These are phyloP conservation scores for Marasmius sp. DNA, from an alignment of 1,284 basidiomycete genomes.

Conservation along the genomic window DNA sequence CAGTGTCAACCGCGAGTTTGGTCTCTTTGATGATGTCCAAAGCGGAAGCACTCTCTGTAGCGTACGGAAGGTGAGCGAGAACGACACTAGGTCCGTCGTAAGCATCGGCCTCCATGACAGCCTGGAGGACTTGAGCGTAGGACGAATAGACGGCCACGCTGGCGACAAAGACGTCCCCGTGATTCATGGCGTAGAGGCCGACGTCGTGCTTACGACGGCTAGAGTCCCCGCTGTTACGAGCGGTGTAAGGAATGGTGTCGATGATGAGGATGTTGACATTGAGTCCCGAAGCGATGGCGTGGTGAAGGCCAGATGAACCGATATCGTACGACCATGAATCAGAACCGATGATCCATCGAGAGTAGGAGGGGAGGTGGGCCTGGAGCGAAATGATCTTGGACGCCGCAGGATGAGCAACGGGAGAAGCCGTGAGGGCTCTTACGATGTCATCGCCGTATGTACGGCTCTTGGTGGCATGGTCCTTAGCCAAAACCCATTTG, in stretches of 20 bases:
- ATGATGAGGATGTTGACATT: constrained; percentile 90
- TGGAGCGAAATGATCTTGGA: constrained; percentile 50
- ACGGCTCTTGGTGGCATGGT: constrained; percentile 56
- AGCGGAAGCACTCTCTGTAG: constrained; percentile 72
- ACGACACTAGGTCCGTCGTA: constrained; percentile 92
- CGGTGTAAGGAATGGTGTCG: constrained; percentile 88
- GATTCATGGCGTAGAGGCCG: constrained; percentile 97
- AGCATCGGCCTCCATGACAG: constrained; percentile 88
- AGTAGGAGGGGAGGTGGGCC: constrained; percentile 52
- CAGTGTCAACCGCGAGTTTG: constrained; percentile 93
- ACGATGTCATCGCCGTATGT: constrained; percentile 63
- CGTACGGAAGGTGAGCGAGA: constrained; percentile 93
- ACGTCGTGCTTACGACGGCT: constrained; percentile 88
- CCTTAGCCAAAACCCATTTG: constrained; percentile 58
- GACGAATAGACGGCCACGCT: constrained; percentile 95
- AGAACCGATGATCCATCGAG: constrained; percentile 88
- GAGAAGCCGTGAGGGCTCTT: constrained; percentile 47
- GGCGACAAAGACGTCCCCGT: constrained; percentile 95
- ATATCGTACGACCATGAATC: constrained; percentile 90
- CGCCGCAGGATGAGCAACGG: constrained; percentile 44
- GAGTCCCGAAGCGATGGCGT: constrained; percentile 76
- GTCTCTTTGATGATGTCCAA: constrained; percentile 94
- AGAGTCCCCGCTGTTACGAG: constrained; percentile 70
- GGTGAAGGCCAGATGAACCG: constrained; percentile 83
- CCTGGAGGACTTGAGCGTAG: constrained; percentile 93